Percentiles rank a stretch among this genome's conserved stretches.
phyloP scores from a whole-genome alignment of 306 rosid genomes.

The Fragaria iinumae region DNA sequence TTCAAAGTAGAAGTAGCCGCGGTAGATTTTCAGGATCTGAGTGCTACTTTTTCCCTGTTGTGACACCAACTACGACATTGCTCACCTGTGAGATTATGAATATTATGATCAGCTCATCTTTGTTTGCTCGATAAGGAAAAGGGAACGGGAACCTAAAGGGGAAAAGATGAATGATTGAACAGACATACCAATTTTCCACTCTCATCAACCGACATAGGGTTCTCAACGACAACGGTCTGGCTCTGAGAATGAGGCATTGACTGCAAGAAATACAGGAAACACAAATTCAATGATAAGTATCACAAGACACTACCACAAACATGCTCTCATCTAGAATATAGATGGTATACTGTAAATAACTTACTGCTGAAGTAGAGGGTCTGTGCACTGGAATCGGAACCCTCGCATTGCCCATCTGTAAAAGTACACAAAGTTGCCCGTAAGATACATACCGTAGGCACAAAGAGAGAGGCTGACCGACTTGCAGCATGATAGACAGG shows the following conservation, averaged over 20 bases:
- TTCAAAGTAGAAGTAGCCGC: conserved; percentile 13
- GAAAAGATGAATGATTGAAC: conserved; percentile 1
- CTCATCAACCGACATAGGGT: conserved; percentile 92
- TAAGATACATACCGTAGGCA: not conserved
- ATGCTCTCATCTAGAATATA: conserved; percentile 1
- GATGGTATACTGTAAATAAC: conserved; percentile 22
- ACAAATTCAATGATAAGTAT: not conserved
- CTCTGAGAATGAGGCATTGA: conserved; percentile 59
- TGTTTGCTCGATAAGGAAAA: not conserved
- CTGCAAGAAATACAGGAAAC: conserved; percentile 38
- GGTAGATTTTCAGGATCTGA: not conserved
- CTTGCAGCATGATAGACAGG: not conserved
- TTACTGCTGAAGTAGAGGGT: conserved; percentile 82
- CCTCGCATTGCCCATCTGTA: conserved; percentile 65
- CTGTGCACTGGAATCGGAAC: conserved; percentile 79
- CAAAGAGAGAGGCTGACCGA: not conserved
- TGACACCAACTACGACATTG: conserved; percentile 95
- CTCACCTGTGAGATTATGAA: conserved; percentile 67
- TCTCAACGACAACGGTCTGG: conserved; percentile 96
- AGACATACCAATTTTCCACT: conserved; percentile 87
- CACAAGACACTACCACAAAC: conserved; percentile 2
- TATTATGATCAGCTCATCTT: conserved; percentile 13
- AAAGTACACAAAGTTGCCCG: conserved; percentile 1
- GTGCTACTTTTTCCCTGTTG: conserved; percentile 71
- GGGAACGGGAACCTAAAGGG: not conserved